phyloP scores from a whole-genome alignment of 441 rosid genomes.

The Croton laevigatus region DNA sequence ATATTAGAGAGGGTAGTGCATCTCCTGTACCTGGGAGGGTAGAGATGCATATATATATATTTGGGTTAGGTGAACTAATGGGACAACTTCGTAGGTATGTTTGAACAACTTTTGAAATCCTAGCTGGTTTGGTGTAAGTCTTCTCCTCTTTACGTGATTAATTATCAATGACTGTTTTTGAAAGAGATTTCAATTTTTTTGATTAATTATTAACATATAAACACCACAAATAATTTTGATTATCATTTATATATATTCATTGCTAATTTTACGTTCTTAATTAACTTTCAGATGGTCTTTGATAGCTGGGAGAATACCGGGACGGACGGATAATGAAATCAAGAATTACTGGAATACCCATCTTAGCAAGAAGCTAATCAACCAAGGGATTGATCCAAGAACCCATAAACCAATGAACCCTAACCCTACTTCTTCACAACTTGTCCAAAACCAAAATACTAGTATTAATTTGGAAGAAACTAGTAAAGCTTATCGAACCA shows the following conservation, averaged over 20 bases:
- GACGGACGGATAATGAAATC: conserved; percentile 58
- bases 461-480: conserved; percentile 22
- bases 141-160: background rate
- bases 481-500: conserved; percentile 6
- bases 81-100: background rate
- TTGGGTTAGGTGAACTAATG: too few relatives aligned
- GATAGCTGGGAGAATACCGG: conserved; percentile 63
- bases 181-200: too few relatives aligned
- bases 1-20: too few relatives aligned
- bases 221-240: background rate
- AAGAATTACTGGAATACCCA: conserved; percentile 65
- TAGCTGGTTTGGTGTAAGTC: background rate
- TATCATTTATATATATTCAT: background rate
- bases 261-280: background rate
- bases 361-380: conserved; percentile 53
- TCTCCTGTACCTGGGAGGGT: too few relatives aligned
- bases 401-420: conserved; percentile 49
- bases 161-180: background rate
- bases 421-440: conserved; percentile 13
- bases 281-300: conserved; percentile 42
- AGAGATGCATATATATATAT: too few relatives aligned
- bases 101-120: too few relatives aligned
- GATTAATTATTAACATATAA: background rate
- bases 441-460: background rate
- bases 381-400: conserved; percentile 61